Base-by-base conservation (phyloP, 2,329 filamentous ascomycete species). In the Hypoxylon sp. region DNA sequence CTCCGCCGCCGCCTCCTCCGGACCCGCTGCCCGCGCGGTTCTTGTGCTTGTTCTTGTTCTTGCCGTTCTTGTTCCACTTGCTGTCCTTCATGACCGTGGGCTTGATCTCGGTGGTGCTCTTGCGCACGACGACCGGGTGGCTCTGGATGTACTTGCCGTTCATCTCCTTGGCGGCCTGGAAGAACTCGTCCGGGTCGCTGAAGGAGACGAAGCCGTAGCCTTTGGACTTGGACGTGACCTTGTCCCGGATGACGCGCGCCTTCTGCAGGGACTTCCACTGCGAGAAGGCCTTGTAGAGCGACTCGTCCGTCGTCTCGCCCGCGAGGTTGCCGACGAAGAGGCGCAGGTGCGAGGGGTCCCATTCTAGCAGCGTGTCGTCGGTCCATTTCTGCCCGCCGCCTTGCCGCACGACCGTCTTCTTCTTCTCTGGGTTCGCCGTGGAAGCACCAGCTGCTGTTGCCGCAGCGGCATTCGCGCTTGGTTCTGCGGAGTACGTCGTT, bases 141-240 rank as follows among this genome's bases (percentile, higher is more conserved):
- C 93, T 97, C 74, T 97, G 95, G 76, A 99, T 98, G 80, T 99
- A 99, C 81, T 99, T 98, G 72, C 94, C 94, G 75, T 97, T 92
- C 96, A 98, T 98, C 81, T 98, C 95, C 81, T 96, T 93, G 73
- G 93, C 95, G 1, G 96, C 95, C 74, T 93, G 89, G 83, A 99
- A 98, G 78, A 96, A 98, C 75, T 97, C 94, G 78, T 99, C 96
- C 28, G 93, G 92, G 76, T 97, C 92, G 73, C 90, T 91, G 80
- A 99, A 98, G 79, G 93, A 96, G 59, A 99, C 94, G 75, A 99
- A 99, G 2, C 96, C 96, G 76, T 93, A 99, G 0, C 95, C 96
- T 77, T 96, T 97, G 75, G 92, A 96, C 81, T 99, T 99, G 59
- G 92, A 96, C 0, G 95, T 97, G 64, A 93, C 89, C 83, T 97